Percentiles rank a stretch among this genome's conserved stretches.
These are phyloP conservation scores for Clitopilus passeckerianus DNA, from an alignment of 768 basidiomycete species.

Conservation along the genomic window DNA sequence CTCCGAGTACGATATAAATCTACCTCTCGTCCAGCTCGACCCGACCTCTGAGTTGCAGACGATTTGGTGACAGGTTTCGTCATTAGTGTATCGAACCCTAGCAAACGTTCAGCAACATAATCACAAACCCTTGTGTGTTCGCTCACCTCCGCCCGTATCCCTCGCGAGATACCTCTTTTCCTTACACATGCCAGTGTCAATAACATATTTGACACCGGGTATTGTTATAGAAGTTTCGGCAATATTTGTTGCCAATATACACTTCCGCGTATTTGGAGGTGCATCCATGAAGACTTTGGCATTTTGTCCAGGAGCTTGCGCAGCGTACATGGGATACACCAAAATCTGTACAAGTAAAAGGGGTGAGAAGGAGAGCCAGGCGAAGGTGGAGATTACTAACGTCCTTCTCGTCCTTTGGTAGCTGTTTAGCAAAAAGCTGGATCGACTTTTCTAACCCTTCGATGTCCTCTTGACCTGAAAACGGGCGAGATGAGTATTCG, in stretches of 20 bases:
- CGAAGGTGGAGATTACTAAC: constrained; percentile 28
- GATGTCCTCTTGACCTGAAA: constrained; percentile 92
- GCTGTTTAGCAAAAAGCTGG: constrained; percentile 56
- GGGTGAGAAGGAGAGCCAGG: background rate
- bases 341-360: constrained; percentile 44
- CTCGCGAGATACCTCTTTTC: constrained; percentile 83
- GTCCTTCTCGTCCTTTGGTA: constrained; percentile 52
- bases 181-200: constrained; percentile 95
- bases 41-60: constrained; percentile 89
- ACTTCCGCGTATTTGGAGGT: constrained; percentile 71
- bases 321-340: constrained; percentile 81
- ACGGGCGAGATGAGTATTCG: background rate
- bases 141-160: constrained; percentile 61
- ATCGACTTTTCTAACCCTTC: constrained; percentile 81
- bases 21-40: constrained; percentile 94
- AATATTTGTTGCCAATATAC: constrained; percentile 95
- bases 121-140: background rate
- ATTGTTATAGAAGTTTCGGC: constrained; percentile 98
- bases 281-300: constrained; percentile 69
- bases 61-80: constrained; percentile 84
- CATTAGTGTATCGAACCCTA: constrained; percentile 85
- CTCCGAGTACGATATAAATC: constrained; percentile 5
- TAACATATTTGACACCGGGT: constrained; percentile 91
- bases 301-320: constrained; percentile 76
- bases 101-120: background rate